Base-by-base conservation (phyloP, 2,329 filamentous ascomycete genomes). In the Cercospora berteroae region DNA sequence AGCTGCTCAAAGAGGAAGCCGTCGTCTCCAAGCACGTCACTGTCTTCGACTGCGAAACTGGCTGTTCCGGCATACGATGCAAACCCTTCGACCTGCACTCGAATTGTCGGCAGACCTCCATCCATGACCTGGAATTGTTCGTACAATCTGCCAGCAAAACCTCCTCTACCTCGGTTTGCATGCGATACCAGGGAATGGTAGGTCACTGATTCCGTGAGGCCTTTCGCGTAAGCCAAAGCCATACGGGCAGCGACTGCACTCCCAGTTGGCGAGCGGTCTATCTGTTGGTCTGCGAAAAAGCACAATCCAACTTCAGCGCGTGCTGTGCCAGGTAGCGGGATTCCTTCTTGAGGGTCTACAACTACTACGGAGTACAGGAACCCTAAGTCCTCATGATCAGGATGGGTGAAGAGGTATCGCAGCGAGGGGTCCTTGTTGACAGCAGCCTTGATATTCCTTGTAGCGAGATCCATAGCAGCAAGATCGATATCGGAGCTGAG, bases 231-330 rank as follows among this genome's bases (percentile, higher is more conserved):
- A n/a, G 68, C 66, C 12, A 74, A 50, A 12, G 77, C 77, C 8
- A 78, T 68, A 27, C 77, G 67, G 13, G 78, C 76, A 20, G 73
- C 72, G 13, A 76, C 75, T 2, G 74, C 76, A 44, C 72, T 75
- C 0, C 78, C 75, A n/a, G 77, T 79, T 0, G 77, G 77, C 5
- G 75, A 78, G 20, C 82, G 78, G 71, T 86, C 83, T 50, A 85
- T 79, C 67, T 84, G 80, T 62, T 81, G 79, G 29, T 83, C 79
- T 0, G 81, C 81, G 67, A 83, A 73, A 61, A 71, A 73, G 59
- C 70, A 71, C 23, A 73, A 27, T 81, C 73, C 80, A 80, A 70
- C 81, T 68, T 84, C 83, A 8, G 76, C 74, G 6, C 77, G 76
- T 4, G 63, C 60, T 3, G 73, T 71, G 5, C 63, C 71, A 2